These are phyloP conservation scores for Leishmania turanica DNA, from an alignment of 208 protist species.

Conservation along the genomic window DNA sequence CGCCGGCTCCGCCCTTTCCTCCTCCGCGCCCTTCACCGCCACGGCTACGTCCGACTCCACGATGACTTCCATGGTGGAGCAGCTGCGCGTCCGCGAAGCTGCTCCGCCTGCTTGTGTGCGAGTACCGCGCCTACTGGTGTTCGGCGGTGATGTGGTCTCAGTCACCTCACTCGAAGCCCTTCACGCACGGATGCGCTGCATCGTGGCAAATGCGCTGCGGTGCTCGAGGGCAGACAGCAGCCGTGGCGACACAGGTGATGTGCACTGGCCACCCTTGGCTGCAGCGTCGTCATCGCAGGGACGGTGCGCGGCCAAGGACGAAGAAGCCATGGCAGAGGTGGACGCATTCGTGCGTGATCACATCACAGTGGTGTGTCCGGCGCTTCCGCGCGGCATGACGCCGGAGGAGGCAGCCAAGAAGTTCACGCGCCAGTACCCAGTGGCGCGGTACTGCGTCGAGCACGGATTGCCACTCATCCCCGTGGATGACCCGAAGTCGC, in stretches of 20 bases:
- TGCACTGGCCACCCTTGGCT: neutral
- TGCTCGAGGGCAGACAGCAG: neutral
- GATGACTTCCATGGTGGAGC: neutral
- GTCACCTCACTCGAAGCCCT: conserved; percentile 73
- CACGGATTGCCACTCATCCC: conserved; percentile 63
- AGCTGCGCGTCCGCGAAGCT: conserved; percentile 9
- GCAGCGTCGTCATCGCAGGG: neutral
- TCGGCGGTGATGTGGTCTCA: conserved; percentile 84
- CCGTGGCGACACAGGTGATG: neutral
- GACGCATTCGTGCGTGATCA: conserved; percentile 45
- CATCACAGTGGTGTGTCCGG: conserved; percentile 78
- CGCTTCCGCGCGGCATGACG: conserved; percentile 50
- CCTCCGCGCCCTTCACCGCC: neutral
- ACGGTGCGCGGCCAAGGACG: neutral
- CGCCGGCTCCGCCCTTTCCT: neutral
- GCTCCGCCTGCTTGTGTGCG: conserved; percentile 27
- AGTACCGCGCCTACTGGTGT: conserved; percentile 75
- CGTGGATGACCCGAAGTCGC: conserved; percentile 70
- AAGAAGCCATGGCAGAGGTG: conserved; percentile 10
- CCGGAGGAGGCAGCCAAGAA: conserved; percentile 37
- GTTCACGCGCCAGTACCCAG: conserved; percentile 75
- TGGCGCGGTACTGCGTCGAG: conserved; percentile 73
- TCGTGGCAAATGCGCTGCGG: conserved; percentile 35
- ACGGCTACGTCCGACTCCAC: neutral
- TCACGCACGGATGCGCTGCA: conserved; percentile 59